Percentiles rank a stretch among this genome's conserved stretches.
phyloP scores from a whole-genome alignment of 1,284 basidiomycete genomes.

The Ceratorhiza oryzae-sativae region DNA sequence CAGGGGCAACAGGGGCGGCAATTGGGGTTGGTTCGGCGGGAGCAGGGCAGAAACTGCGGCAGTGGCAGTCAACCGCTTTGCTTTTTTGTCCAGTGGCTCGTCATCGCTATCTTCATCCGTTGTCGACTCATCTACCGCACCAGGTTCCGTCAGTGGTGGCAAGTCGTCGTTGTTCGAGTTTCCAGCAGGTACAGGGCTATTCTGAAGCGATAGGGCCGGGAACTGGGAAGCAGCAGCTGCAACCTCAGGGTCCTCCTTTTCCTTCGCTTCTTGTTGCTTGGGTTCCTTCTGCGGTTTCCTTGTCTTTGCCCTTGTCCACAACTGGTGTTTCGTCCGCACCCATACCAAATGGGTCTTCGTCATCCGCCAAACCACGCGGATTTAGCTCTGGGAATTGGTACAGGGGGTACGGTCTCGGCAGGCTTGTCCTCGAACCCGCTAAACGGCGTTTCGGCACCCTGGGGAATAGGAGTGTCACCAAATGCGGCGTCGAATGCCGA shows the following conservation, averaged over 20 bases:
- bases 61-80: conserved; percentile 47
- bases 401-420: not conserved
- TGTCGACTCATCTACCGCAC: conserved; percentile 46
- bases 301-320: conserved; percentile 38
- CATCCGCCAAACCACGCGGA: conserved; percentile 35
- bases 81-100: conserved; percentile 47
- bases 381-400: conserved; percentile 39
- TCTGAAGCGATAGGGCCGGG: conserved; percentile 29
- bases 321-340: conserved; percentile 43
- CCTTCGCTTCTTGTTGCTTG: conserved; percentile 5
- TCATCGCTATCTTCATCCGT: conserved; percentile 67
- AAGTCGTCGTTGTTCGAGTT: conserved; percentile 38
- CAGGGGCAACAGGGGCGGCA: conserved; percentile 10
- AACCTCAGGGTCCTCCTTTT: conserved; percentile 21
- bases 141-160: conserved; percentile 64
- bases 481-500: not conserved
- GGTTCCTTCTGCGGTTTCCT: conserved; percentile 44
- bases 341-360: conserved; percentile 67
- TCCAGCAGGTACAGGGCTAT: not conserved
- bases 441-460: not conserved
- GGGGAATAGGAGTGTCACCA: not conserved
- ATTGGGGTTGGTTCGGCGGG: conserved; percentile 25
- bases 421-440: not conserved
- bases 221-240: conserved; percentile 36
- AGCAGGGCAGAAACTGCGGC: conserved; percentile 41